Base-by-base conservation (phyloP, 345 rosid species). In the Lenwebbia sp. region DNA sequence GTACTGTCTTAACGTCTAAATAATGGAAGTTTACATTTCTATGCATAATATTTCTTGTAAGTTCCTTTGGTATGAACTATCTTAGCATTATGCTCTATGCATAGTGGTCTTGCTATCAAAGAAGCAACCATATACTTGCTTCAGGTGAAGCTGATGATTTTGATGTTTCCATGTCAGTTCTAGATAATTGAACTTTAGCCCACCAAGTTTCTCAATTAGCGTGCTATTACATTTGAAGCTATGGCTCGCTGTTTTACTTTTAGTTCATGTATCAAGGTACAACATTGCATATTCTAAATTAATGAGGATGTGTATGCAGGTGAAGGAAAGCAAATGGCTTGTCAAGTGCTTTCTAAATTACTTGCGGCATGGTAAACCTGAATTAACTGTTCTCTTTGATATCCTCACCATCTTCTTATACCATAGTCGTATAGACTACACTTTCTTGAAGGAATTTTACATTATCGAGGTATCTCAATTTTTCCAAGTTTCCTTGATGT, bases 321-420 rank as follows among this genome's bases (percentile, higher is more conserved):
- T 96, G 81, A 97, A 97, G 90, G 99, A 96, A 93, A 97, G 99
- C 95, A 97, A 97, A 91, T 97, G 99, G 99, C 99, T 97, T 86
- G 93, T 97, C 87, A 96, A 96, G 87, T 97, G 99, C 93, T 95
- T 97, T 92, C 90, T 95, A 86, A 97, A 94, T 93, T 97, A 97
- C 91, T 86, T 95, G 57, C 93, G 95, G 83, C 95, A 93, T 90
- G 99, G 96, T 89, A 92, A 94, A 89, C 88, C 90, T 21, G 98
- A 97, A 94, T 91, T 95, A 81, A 93, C 92, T 90, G 96, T 97
- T 89, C 97, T 97, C 86, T 97, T 96, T 33, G 99, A 97, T 86
- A 96, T 96, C 85, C 96, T 95, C 83, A 94, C 98, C 75, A 96
- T 97, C 87, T 97, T 97, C 94, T 88, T 96, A 92, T 94, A 90